phyloP scores from a whole-genome alignment of 768 basidiomycete species.

The Tylopilus vinaceipallidus region DNA sequence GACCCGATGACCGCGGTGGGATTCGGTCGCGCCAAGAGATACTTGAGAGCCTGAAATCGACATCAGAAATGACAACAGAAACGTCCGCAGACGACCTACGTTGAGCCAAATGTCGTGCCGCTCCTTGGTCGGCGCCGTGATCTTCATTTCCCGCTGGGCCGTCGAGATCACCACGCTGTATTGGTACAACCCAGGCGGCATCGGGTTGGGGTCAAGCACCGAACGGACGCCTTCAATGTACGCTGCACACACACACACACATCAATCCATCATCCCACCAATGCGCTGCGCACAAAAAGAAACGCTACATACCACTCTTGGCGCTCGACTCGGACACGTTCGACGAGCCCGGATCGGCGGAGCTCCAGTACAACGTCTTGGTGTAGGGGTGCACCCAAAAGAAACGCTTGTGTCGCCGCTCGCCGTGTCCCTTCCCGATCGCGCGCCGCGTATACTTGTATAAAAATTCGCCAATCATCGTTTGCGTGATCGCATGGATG shows the following conservation, averaged over 20 bases:
- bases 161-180: constrained; percentile 93
- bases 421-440: constrained; percentile 88
- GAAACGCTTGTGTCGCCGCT: constrained; percentile 89
- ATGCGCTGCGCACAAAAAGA: constrained; percentile 1
- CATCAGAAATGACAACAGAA: constrained; percentile 10
- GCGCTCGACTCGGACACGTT: constrained; percentile 90
- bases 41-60: constrained; percentile 74
- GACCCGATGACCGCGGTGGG: constrained; percentile 23
- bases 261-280: constrained; percentile 2
- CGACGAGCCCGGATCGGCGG: constrained; percentile 86
- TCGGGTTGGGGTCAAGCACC: constrained; percentile 93
- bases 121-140: constrained; percentile 95
- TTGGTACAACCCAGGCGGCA: constrained; percentile 90
- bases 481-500: constrained; percentile 98
- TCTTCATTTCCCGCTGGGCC: constrained; percentile 94
- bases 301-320: constrained; percentile 88
- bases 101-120: constrained; percentile 97
- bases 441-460: constrained; percentile 93
- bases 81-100: constrained; percentile 43
- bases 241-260: constrained; percentile 43
- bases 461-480: constrained; percentile 99
- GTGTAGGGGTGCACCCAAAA: constrained; percentile 99
- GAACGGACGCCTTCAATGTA: constrained; percentile 91
- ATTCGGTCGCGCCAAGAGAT: constrained; percentile 77
- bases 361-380: constrained; percentile 96